phyloP scores from a whole-genome alignment of 2,329 filamentous ascomycete genomes.

The Talaromyces sp. region DNA sequence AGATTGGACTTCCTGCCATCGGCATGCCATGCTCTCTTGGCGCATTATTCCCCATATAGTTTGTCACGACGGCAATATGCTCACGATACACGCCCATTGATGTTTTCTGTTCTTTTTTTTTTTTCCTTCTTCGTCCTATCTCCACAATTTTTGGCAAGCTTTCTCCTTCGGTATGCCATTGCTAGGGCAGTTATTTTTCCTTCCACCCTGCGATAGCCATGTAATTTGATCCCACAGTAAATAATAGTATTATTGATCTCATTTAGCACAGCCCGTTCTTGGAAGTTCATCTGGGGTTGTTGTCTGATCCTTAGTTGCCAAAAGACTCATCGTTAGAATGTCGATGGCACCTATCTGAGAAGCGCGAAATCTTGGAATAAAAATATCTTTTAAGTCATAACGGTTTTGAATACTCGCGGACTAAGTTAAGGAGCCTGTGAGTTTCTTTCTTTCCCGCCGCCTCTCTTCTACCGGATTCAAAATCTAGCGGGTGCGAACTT shows the following conservation, averaged over 20 bases:
- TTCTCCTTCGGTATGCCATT: conserved; percentile 1
- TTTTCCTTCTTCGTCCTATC: conserved; percentile 12
- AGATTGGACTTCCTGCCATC: conserved; percentile 10
- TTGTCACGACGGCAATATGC: conserved; percentile 30
- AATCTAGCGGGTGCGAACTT: conserved; percentile 9
- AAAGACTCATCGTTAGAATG: no score
- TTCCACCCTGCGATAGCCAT: conserved; percentile 2
- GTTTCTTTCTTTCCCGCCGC: no score
- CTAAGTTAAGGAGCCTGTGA: no score
- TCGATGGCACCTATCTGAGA: no score
- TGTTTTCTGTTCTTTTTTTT: conserved; percentile 16
- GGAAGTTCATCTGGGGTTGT: no score
- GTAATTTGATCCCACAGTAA: conserved; percentile 13
- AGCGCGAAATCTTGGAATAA: no score
- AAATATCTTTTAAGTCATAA: no score
- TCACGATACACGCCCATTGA: conserved; percentile 30
- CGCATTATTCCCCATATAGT: conserved; percentile 41
- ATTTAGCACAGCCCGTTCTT: not conserved
- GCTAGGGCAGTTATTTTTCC: conserved; percentile 5
- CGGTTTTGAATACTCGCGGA: no score
- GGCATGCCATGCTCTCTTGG: conserved; percentile 20
- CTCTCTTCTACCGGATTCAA: no score
- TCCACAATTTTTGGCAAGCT: conserved; percentile 9
- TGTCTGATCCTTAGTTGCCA: no score
- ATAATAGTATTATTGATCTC: conserved; percentile 14